Conservation (phyloP, 208 protist genomes). For the Leishmania amazonensis region DNA sequence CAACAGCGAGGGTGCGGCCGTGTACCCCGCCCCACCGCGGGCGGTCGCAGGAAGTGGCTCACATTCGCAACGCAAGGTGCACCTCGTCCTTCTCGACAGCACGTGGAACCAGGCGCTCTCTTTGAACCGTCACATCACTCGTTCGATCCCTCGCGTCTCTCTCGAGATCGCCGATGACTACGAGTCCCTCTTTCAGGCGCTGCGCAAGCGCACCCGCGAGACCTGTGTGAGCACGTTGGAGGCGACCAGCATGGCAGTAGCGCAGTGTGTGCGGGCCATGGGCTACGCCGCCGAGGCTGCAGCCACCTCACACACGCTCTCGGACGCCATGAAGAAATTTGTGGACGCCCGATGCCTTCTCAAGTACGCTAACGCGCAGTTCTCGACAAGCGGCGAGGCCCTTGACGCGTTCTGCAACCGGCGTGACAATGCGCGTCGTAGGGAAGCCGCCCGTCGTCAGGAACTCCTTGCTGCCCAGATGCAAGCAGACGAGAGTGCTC, state of each 20-base stretch:
- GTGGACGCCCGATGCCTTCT: constrained; percentile 75
- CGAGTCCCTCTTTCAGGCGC: constrained; percentile 61
- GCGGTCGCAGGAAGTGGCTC: neutral
- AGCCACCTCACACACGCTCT: constrained; percentile 21
- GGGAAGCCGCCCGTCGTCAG: constrained; percentile 37
- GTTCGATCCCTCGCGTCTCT: constrained; percentile 54
- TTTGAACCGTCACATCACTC: constrained; percentile 71
- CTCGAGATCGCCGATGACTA: constrained; percentile 58
- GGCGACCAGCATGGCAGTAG: constrained; percentile 78
- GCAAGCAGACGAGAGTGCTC: constrained; percentile 28
- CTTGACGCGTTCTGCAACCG: constrained; percentile 41
- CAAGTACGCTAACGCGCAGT: constrained; percentile 63
- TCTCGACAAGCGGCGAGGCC: constrained; percentile 26
- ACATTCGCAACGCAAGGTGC: constrained; percentile 29
- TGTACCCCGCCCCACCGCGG: neutral
- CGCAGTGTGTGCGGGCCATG: constrained; percentile 56
- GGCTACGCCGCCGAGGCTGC: constrained; percentile 24
- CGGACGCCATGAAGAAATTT: constrained; percentile 69
- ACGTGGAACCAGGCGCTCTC: constrained; percentile 84
- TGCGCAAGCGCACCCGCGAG: constrained; percentile 75
- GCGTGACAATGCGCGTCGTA: constrained; percentile 45
- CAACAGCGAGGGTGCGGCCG: neutral
- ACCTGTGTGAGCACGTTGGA: constrained; percentile 82
- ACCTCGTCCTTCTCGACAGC: constrained; percentile 75
- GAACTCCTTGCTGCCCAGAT: constrained; percentile 24